Evolutionary conservation across 208 protist genomes (phyloP).

Genomic region (Acanthamoeba lenticulata): DNA sequence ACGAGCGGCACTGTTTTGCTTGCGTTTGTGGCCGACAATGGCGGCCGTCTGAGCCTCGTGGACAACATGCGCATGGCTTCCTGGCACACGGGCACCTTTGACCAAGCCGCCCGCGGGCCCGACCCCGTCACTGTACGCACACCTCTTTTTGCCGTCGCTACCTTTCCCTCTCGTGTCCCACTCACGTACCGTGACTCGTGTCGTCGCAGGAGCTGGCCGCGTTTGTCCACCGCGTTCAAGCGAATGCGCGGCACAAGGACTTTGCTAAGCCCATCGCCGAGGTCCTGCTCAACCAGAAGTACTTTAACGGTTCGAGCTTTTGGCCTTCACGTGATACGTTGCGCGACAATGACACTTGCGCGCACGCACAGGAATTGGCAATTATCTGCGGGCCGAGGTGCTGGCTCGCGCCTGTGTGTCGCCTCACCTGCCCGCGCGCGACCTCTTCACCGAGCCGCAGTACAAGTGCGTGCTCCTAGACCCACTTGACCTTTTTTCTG

Average conservation of each 20-base stretch:
- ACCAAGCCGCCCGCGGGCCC: background rate
- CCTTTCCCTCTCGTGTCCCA: background rate
- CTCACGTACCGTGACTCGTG: background rate
- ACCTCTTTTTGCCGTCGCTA: background rate
- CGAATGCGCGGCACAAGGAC: background rate
- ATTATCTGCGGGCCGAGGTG: conserved; percentile 48
- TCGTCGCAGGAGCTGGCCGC: background rate
- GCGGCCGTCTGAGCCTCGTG: background rate
- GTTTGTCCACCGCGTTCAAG: background rate
- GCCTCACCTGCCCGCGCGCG: background rate
- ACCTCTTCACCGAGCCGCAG: background rate
- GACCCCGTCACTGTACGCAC: background rate
- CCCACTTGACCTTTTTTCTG: background rate
- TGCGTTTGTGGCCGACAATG: background rate
- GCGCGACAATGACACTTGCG: no score
- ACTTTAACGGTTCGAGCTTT: conserved; percentile 41
- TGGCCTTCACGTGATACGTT: no score
- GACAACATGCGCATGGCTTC: conserved; percentile 33
- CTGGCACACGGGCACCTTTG: background rate
- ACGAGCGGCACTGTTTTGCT: background rate
- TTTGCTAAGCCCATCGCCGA: conserved; percentile 49
- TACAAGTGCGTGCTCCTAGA: background rate
- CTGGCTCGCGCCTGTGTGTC: background rate
- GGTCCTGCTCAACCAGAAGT: conserved; percentile 40
- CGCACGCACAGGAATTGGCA: conserved; percentile 45